Evolutionary conservation across 2,329 filamentous ascomycete species (phyloP), one percentile per base, ranked within the genome.

Genomic region (Aspergillus aculeatus): DNA sequence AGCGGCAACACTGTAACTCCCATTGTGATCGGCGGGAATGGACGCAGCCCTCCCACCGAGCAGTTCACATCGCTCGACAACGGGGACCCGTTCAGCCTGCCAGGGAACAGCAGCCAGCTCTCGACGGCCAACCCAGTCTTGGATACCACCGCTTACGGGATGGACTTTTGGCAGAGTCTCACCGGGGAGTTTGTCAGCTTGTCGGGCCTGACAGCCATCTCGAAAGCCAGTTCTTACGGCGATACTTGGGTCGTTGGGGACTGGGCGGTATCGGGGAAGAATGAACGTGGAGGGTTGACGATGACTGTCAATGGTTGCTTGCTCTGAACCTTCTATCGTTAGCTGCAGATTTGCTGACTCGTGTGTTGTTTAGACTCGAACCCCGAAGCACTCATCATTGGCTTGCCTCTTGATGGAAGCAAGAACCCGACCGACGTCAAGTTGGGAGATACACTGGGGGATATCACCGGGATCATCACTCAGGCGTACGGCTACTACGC

Each of bases 121-220:
- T 88, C 86, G 2, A 76, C 72, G 5, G 77, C 71, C 35, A 90
- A 91, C 70, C 87, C 87, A 0, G 76, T 77, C 14, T 80, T 91
- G 44, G 72, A 88, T 61, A 88, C 88, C 2, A 75, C 77, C 23
- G 75, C 78, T 47, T 91, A 87, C 68, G 89, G 88, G 2, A 77
- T 91, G 31, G 89, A 91, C 71, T 91, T 90, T 69, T 91, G 88
- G 89, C 86, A 91, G 80, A 87, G 83, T 62, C 74, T 91, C 59
- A 80, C 78, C 56, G 89, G 88, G 29, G 86, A 90, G 73, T 78
- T 90, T 7, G 87, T 91, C 14, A 89, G 84, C 0, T 76, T 91
- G 50, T 80, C 80, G 64, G 80, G 75, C 50, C 83, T 86, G 1
- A 81, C 77, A 12, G 85, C 84, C 48, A 73, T 90, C 50, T 80